phyloP scores from a whole-genome alignment of 352 stramenopile genomes.

The Globisporangium paroecandrum region DNA sequence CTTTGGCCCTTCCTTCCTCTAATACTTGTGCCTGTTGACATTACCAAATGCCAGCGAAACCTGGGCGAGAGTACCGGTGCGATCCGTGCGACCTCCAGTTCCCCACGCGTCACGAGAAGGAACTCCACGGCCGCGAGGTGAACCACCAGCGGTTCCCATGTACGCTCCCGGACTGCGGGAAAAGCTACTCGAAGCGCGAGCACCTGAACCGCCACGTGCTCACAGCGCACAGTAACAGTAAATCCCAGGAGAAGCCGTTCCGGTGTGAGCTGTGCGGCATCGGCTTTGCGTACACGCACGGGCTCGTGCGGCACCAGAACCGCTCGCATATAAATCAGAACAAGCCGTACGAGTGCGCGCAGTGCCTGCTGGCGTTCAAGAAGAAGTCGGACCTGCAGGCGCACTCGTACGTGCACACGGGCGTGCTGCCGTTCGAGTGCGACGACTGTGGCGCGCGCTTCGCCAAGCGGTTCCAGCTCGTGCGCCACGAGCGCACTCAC shows the following conservation, averaged over 20 bases:
- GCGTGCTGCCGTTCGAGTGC: conserved; percentile 69
- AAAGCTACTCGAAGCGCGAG: conserved; percentile 62
- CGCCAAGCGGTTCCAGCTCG: conserved; percentile 58
- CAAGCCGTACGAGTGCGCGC: conserved; percentile 50
- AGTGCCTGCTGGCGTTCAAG: conserved; percentile 69
- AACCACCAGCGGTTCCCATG: conserved; percentile 39
- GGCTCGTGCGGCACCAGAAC: conserved; percentile 46
- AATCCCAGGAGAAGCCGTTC: conserved; percentile 41
- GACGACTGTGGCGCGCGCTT: conserved; percentile 54
- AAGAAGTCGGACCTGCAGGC: conserved; percentile 79
- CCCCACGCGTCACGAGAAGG: conserved; percentile 28
- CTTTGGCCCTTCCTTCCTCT: too few species aligned
- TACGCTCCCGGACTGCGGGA: conserved; percentile 33
- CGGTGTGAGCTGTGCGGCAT: conserved; percentile 52
- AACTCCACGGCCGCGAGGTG: conserved; percentile 17
- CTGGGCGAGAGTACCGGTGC: conserved; percentile 8
- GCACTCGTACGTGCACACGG: conserved; percentile 76
- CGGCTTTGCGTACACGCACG: conserved; percentile 70
- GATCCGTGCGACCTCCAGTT: conserved; percentile 15
- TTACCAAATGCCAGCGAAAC: neutral
- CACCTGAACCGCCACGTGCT: conserved; percentile 55
- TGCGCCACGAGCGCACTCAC: conserved; percentile 46
- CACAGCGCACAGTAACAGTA: conserved; percentile 34
- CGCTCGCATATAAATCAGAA: conserved; percentile 51
- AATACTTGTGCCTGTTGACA: too few species aligned